A percentile compares a stretch with the other conserved stretches of the same genome.
Evolutionary conservation across 2,329 filamentous ascomycete genomes (phyloP).

Genomic region (Gliomastix tumulicola): DNA sequence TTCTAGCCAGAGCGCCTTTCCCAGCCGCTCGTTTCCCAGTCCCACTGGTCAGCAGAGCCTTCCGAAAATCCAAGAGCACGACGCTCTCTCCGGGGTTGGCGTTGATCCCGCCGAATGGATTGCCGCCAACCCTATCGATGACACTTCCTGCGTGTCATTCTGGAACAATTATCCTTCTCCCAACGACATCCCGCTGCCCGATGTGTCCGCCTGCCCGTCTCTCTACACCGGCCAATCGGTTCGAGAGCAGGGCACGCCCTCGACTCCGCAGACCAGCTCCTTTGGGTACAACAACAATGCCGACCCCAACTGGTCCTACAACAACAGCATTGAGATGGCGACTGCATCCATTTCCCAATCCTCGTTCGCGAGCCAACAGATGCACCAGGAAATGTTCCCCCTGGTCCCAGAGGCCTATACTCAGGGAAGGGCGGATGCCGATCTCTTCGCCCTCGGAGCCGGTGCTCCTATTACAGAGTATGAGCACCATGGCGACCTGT

Average conservation of each 20-base stretch:
- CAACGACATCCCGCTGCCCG: conserved; percentile 9
- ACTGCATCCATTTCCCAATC: conserved; percentile 27
- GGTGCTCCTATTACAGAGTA: background rate
- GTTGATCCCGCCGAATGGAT: conserved; percentile 31
- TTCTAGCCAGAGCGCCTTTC: conserved; percentile 10
- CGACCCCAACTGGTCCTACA: conserved; percentile 12
- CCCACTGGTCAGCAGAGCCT: conserved; percentile 16
- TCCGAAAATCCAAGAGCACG: conserved; percentile 27
- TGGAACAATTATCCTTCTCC: conserved; percentile 16
- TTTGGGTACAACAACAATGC: conserved; percentile 19
- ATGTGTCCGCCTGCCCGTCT: conserved; percentile 29
- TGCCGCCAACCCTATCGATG: conserved; percentile 16
- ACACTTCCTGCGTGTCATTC: no score
- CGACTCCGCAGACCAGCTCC: conserved; percentile 36
- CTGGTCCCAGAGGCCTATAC: no score
- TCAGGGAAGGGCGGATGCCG: no score
- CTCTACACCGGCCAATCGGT: conserved; percentile 32
- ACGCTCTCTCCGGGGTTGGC: conserved; percentile 19
- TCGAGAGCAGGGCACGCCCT: conserved; percentile 26
- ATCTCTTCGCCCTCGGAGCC: background rate
- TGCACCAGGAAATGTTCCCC: no score
- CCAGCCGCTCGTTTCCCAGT: conserved; percentile 15
- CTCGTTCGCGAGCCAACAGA: conserved; percentile 4
- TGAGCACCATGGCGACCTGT: conserved; percentile 8
- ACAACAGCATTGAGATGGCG: conserved; percentile 19